phyloP scores from a whole-genome alignment of 345 rosid species.

The Adansonia digitata region DNA sequence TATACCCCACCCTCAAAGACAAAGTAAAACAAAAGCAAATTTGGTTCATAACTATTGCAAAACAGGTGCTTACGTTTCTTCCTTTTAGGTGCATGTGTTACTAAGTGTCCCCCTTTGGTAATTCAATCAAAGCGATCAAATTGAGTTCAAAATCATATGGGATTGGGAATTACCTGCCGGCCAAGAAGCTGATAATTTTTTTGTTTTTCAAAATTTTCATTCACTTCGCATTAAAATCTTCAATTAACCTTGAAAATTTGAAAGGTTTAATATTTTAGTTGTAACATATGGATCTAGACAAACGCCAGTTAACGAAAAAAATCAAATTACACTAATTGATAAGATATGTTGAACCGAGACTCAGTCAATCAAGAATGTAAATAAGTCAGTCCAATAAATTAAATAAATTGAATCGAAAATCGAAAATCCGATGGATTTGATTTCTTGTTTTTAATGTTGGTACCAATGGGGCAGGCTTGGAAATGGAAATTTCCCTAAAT shows the following conservation, averaged over 20 bases:
- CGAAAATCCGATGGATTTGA: no score
- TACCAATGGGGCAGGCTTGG: no score
- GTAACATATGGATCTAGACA: neutral
- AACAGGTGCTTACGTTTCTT: neutral
- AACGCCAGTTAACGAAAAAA: no score
- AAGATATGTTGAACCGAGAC: no score
- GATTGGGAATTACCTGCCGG: neutral
- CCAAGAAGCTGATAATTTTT: neutral
- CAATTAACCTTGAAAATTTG: neutral
- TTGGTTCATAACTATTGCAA: constrained; percentile 1
- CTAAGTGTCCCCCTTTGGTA: neutral
- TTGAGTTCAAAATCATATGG: neutral
- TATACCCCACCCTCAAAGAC: neutral
- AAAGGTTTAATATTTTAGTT: no score
- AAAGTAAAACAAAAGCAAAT: neutral
- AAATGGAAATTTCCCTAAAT: no score
- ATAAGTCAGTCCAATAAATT: no score
- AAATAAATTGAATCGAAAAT: no score
- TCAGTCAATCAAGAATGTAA: no score
- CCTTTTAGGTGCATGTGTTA: constrained; percentile 1
- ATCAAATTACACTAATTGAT: no score
- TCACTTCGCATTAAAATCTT: neutral
- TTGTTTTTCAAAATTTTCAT: neutral
- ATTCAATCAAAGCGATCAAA: neutral
- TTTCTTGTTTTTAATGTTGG: no score